Base-by-base conservation (phyloP, 495 filamentous ascomycete genomes). In the Copromyces sp. region DNA sequence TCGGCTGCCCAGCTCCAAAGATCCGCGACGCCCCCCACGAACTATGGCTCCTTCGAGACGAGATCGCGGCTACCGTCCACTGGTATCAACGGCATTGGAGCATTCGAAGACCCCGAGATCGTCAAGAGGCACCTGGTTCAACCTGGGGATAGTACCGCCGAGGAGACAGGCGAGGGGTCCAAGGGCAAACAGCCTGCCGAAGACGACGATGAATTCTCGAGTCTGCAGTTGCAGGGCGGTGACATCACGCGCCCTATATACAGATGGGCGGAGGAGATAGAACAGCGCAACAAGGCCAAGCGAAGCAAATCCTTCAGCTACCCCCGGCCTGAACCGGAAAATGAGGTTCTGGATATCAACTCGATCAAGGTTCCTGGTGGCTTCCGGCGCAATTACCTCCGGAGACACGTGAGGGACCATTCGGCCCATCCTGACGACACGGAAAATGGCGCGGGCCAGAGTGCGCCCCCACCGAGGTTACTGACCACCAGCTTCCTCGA, bases 231-330 rank as follows among this genome's bases (percentile, higher is more conserved):
- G 59, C 96, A 98, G 77, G 95, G 95, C 39, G 95, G 95, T 42
- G 95, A 99, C 79, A 91, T 98, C 45, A 97, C 94, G 37, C 85
- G 95, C 70, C 91, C 95, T 69, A 94, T 99, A 70, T 99, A 99
- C 80, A 90, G 91, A 59, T 98, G 95, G 91, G 92, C 93, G 3
- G 93, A 97, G 78, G 92, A 96, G 77, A 91, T 91, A 20, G 85
- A 88, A 68, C 86, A 87, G 74, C 86, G 88, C 35, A 83, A 82
- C 41, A 86, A 83, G 75, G 83, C 83, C 74, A 87, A 88, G 80
- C 90, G 93, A 75, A 94, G 93, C 82, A 89, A 92, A 79, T 97
- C 94, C 79, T 95, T 97, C 81, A 90, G 93, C 78, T 80, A 92
- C 39, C 84, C 88, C 14, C 84, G 94, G 40, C 92, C 93, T 3